Conservation (phyloP, 2,329 filamentous ascomycete genomes). For the Trichoderma koningiopsis region DNA sequence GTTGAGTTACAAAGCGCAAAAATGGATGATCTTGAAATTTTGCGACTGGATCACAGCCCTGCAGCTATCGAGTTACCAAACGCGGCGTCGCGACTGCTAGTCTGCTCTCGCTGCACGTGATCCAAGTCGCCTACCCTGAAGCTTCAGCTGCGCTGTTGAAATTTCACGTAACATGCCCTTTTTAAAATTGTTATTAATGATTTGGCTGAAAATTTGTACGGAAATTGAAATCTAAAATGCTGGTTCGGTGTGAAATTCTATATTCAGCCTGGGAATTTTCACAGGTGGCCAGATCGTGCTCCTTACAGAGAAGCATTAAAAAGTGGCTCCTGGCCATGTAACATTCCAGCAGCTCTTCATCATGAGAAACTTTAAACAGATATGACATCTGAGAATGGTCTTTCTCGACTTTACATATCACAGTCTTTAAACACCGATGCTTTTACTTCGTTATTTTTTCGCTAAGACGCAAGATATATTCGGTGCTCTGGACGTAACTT, state of each 20-base stretch:
- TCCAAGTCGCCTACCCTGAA: constrained; percentile 27
- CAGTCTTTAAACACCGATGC: background rate
- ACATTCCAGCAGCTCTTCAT: background rate
- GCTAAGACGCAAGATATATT: background rate
- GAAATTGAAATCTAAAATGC: background rate
- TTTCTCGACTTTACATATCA: background rate
- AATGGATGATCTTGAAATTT: constrained; percentile 36
- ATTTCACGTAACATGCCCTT: too few relatives aligned
- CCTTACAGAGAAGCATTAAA: background rate
- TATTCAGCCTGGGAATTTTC: background rate
- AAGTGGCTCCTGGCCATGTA: background rate
- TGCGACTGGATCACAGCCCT: constrained; percentile 38
- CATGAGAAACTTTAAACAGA: background rate
- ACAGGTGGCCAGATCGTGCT: background rate
- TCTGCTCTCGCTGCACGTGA: constrained; percentile 37
- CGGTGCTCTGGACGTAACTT: background rate
- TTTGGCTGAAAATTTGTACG: background rate
- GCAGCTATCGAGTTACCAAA: constrained; percentile 31
- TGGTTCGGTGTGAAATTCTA: background rate
- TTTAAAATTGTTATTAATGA: too few relatives aligned
- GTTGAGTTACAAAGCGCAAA: constrained; percentile 5
- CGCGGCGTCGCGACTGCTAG: constrained; percentile 34
- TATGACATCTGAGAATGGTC: background rate
- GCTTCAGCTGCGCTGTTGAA: background rate
- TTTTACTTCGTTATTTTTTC: background rate